Evolutionary conservation across 805 yeast species (phyloP), one percentile per base, ranked within the genome.

Genomic region (Jamesozyma piceae): DNA sequence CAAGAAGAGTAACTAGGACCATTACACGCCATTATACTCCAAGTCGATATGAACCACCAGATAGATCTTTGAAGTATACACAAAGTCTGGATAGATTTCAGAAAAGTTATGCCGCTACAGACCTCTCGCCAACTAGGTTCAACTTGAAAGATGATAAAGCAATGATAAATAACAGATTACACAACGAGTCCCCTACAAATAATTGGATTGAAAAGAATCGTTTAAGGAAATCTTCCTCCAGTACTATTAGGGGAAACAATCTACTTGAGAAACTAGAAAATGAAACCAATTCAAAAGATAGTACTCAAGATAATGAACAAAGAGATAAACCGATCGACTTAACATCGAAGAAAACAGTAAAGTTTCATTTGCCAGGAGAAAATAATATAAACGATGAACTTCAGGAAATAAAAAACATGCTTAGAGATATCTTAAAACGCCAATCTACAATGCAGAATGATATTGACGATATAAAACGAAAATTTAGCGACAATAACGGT

Each of bases 321-420:
- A n/a, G 6, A 5, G 32, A 11, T 29, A n/a, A 31, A 14, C 26
- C 5, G 4, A 19, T 21, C 3, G 22, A 30, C 9, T 11, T 8
- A 11, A 24, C 15, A 30, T 15, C 15, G 11, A 51, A 49, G 42
- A 60, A 61, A 39, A 52, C 46, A 3, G 69, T 64, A 4, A 59
- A 57, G 9, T 65, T 65, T 39, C 47, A 51, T 34, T n/a, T 52
- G 20, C 55, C 58, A 5, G 44, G 40, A 3, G 39, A 41, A 15
- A 41, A 43, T 5, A 39, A 40, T 14, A 41, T 42, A 5, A 42
- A 37, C n/a, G 41, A 43, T n/a, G 28, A 40, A 9, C 21, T 52
- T 13, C 30, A 41, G 11, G 48, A 45, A 5, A 42, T 53, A 34
- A 48, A 42, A 39, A 29, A 26, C 11, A 18, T 50, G 19, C 30